Conservation (phyloP, 495 filamentous ascomycete species). For the Hamigera avellanea region DNA sequence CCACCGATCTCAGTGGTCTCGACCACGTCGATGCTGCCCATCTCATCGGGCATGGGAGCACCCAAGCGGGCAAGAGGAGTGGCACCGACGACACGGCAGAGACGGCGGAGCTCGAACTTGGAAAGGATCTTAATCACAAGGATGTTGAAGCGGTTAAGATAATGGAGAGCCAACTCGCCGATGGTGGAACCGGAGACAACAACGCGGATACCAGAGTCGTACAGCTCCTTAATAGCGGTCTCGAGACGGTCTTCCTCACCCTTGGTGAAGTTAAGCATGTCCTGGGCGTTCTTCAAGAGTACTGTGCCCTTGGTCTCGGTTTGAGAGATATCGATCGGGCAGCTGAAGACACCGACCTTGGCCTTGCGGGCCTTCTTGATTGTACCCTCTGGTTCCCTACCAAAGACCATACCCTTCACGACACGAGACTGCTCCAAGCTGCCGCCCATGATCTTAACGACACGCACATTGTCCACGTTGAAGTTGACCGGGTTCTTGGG, state of each 20-base stretch:
- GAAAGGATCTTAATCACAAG: conserved; percentile 95
- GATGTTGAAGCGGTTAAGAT: conserved; percentile 93
- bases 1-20: conserved; percentile 98
- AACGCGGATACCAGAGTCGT: conserved; percentile 86
- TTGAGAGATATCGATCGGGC: conserved; percentile 88
- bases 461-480: conserved; percentile 98
- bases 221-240: conserved; percentile 80
- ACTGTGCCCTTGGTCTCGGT: conserved; percentile 99
- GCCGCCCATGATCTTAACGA: conserved; percentile 99
- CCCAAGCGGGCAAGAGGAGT: conserved; percentile 91
- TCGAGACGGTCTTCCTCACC: conserved; percentile 92
- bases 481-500: conserved; percentile 98
- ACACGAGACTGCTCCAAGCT: conserved; percentile 86
- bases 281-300: conserved; percentile 91
- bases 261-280: conserved; percentile 97
- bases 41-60: conserved; percentile 98
- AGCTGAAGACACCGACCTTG: conserved; percentile 94
- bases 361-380: conserved; percentile 85
- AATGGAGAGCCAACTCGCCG: conserved; percentile 93
- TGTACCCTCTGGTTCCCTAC: conserved; percentile 77
- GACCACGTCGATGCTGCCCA: conserved; percentile 89
- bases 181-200: conserved; percentile 84
- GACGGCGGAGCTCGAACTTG: conserved; percentile 88
- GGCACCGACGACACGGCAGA: conserved; percentile 94
- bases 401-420: conserved; percentile 97